Conservation (phyloP, 768 basidiomycete species). For the Hericium coralloides region DNA sequence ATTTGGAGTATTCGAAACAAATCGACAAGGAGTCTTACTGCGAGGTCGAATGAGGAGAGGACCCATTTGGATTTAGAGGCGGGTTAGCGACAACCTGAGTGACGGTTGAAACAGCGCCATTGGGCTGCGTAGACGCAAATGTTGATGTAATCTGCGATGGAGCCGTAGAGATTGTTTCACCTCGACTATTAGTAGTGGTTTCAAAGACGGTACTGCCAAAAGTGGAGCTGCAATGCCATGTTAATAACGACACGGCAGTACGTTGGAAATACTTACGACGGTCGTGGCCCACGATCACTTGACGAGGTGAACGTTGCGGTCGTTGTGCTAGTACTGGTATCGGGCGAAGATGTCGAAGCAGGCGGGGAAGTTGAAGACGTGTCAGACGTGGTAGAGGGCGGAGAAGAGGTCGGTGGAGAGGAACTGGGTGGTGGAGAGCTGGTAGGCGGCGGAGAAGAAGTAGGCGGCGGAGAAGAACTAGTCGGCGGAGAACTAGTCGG, state of each 20-base stretch:
- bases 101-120: slow-evolving; percentile 47
- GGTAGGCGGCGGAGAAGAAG: slow-evolving; percentile 1
- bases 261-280: slow-evolving; percentile 13
- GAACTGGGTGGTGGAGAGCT: slow-evolving; percentile 5
- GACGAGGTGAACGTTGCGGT: slow-evolving; percentile 11
- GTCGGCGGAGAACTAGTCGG: slow-evolving; percentile 15
- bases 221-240: slow-evolving; percentile 34
- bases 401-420: not conserved
- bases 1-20: not conserved
- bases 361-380: slow-evolving; percentile 1
- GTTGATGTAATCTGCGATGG: slow-evolving; percentile 52
- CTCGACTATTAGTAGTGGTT: slow-evolving; percentile 51
- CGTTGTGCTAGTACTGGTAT: slow-evolving; percentile 3
- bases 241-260: slow-evolving; percentile 4
- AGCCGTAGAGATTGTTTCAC: slow-evolving; percentile 37
- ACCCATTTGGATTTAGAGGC: slow-evolving; percentile 48
- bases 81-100: slow-evolving; percentile 65
- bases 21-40: slow-evolving; percentile 33
- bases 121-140: slow-evolving; percentile 41
- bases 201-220: slow-evolving; percentile 44
- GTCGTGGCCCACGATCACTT: slow-evolving; percentile 12
- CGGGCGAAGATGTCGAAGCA: not conserved
- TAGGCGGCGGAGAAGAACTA: slow-evolving; percentile 14
- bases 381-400: slow-evolving; percentile 6
- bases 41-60: slow-evolving; percentile 25